Evolutionary conservation across 345 rosid species (phyloP), one percentile per base, ranked within the genome.

Genomic region (Moringa oleifera): DNA sequence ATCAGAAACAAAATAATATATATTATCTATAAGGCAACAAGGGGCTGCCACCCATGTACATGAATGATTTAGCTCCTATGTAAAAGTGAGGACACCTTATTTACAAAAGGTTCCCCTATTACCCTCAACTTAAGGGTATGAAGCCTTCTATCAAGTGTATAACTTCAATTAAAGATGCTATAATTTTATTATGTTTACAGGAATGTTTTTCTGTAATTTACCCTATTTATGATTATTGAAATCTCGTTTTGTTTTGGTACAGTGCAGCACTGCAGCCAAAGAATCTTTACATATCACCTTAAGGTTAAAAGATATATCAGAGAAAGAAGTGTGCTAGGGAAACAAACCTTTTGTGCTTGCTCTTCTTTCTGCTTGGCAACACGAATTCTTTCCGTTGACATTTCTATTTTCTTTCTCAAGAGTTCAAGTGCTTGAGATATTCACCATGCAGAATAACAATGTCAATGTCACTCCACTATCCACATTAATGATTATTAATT

Each of bases 371-470:
- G 70, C 88, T 79, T 90, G 15, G 95, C 96, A 37, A 56, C 64
- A 62, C 63, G 88, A 63, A 88, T 80, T 79, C 74, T 85, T 69
- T 94, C 96, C 15, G 90, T 86, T 23, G 89, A 69, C 21, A 64
- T 57, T 76, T 94, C 95, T 65, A 94, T 86, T 70, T 88, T 90
- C 95, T 83, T 94, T 73, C 97, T 83, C 89, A 94, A 36, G 53
- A 73, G 89, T 70, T 90, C 97, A 21, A 94, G 79, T 10, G 97
- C 97, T 90, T 75, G 60, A 73, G 61, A 4, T 12, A 58, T 22
- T 45, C 15, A 50, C 58, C 68, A 74, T 13, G 69, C 28, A 73
- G 63, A 13, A 65, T 55, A 62, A 16, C 25, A 71, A 51, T 21
- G 49, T 53, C 51, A 65, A 66, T 73, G 62, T 63, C 47, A 75